These are phyloP conservation scores for Micractinium conductrix DNA, from an alignment of 139 green algal species.

Conservation along the genomic window DNA sequence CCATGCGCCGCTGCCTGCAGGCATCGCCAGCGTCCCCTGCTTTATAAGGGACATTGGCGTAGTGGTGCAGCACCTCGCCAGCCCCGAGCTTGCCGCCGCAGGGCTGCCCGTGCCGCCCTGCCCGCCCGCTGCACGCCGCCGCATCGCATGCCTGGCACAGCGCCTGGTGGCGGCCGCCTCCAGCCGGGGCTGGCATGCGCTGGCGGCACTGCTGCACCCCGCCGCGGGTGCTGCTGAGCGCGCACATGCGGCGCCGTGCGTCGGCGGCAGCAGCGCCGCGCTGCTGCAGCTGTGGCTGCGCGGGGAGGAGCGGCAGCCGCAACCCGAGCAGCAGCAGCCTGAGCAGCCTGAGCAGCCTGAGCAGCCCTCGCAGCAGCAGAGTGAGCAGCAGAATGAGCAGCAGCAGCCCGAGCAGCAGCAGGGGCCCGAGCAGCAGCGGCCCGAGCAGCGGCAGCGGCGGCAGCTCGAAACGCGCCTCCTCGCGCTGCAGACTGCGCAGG, in stretches of 20 bases:
- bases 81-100: background rate
- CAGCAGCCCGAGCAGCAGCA: no score
- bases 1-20: background rate
- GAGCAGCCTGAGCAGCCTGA: background rate
- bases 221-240: background rate
- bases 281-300: background rate
- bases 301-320: background rate
- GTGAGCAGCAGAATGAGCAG: no score
- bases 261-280: background rate
- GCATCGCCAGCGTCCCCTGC: slow-evolving; percentile 13
- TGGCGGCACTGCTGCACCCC: slow-evolving; percentile 41
- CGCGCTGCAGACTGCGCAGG: background rate
- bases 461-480: background rate
- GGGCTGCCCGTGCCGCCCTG: background rate
- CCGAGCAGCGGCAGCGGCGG: no score
- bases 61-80: slow-evolving; percentile 40
- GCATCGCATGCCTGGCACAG: slow-evolving; percentile 6
- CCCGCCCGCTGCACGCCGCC: background rate
- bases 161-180: background rate
- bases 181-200: slow-evolving; percentile 28
- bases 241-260: background rate
- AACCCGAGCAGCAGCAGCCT: background rate
- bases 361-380: no score
- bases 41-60: slow-evolving; percentile 47
- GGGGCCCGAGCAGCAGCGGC: no score